phyloP scores from a whole-genome alignment of 192 early-diverging fungal species.

The Piromyces finnis region DNA sequence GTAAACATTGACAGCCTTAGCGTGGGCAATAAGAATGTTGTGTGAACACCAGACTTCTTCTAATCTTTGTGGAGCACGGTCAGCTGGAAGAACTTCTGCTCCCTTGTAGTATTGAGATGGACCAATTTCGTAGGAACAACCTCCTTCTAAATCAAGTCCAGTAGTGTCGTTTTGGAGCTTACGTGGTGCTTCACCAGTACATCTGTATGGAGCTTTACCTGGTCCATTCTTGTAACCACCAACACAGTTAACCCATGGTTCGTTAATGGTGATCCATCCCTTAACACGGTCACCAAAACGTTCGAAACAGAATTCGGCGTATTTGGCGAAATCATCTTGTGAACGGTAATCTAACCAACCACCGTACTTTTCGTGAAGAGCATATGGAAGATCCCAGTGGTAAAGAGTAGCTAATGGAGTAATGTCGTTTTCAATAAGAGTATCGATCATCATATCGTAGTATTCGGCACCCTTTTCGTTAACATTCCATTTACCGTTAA shows the following conservation, averaged over 20 bases:
- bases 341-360: slow-evolving; percentile 10
- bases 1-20: slow-evolving; percentile 6
- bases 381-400: slow-evolving; percentile 20
- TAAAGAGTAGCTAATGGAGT: slow-evolving; percentile 6
- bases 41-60: slow-evolving; percentile 5
- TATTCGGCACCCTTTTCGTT: slow-evolving; percentile 15
- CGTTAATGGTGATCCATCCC: slow-evolving; percentile 23
- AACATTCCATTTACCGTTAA: slow-evolving; percentile 7
- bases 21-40: slow-evolving; percentile 10
- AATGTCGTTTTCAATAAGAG: neutral
- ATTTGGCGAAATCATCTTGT: slow-evolving; percentile 11
- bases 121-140: slow-evolving; percentile 3
- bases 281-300: slow-evolving; percentile 21
- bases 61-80: slow-evolving; percentile 7
- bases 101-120: slow-evolving; percentile 3
- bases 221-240: slow-evolving; percentile 1
- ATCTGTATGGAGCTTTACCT: neutral
- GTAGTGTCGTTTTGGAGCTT: neutral
- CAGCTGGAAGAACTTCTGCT: neutral
- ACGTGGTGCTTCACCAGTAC: neutral
- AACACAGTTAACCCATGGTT: slow-evolving; percentile 9
- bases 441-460: slow-evolving; percentile 9
- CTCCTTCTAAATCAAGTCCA: neutral
- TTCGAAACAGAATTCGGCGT: slow-evolving; percentile 13
- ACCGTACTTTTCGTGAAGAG: slow-evolving; percentile 10